These are phyloP conservation scores for Albugo laibachii DNA, from an alignment of 352 stramenopile genomes.

Conservation along the genomic window DNA sequence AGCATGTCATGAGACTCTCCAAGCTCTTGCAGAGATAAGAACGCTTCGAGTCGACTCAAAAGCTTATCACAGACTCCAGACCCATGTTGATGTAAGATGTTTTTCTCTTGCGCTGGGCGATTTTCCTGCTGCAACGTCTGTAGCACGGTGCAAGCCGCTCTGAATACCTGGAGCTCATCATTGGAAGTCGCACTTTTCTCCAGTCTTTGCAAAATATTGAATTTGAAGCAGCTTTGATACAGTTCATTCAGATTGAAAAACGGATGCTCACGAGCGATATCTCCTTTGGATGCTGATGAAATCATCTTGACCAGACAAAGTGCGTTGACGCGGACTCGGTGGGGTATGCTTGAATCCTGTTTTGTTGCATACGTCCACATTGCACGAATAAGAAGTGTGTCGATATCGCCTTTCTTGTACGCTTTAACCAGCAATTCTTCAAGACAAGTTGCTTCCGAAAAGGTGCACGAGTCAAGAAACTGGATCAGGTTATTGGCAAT, in stretches of 20 bases:
- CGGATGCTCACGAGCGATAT: conserved; percentile 9
- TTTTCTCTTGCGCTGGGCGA: conserved; percentile 15
- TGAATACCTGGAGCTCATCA: conserved; percentile 26
- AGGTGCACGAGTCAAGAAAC: conserved; percentile 54
- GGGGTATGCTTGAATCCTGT: conserved; percentile 26
- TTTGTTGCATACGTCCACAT: conserved; percentile 34
- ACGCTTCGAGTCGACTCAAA: conserved; percentile 67
- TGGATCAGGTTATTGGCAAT: conserved; percentile 48
- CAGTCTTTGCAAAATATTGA: conserved; percentile 15
- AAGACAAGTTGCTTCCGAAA: conserved; percentile 56
- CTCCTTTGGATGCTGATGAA: conserved; percentile 32
- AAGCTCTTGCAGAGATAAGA: conserved; percentile 52
- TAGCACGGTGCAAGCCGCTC: conserved; percentile 34
- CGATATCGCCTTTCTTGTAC: conserved; percentile 32
- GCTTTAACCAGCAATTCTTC: conserved; percentile 53
- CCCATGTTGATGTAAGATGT: conserved; percentile 40
- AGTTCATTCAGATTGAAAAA: conserved; percentile 27
- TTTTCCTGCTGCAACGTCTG: conserved; percentile 41
- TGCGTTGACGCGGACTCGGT: conserved; percentile 38
- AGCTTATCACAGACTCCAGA: conserved; percentile 79
- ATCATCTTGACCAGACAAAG: conserved; percentile 48
- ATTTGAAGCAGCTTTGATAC: conserved; percentile 31
- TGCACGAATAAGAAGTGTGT: conserved; percentile 33
- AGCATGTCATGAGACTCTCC: no score
- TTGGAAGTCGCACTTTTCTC: conserved; percentile 4